Base-by-base conservation (phyloP, 169 alveolate genomes). In the Plasmodium reichenowi region DNA sequence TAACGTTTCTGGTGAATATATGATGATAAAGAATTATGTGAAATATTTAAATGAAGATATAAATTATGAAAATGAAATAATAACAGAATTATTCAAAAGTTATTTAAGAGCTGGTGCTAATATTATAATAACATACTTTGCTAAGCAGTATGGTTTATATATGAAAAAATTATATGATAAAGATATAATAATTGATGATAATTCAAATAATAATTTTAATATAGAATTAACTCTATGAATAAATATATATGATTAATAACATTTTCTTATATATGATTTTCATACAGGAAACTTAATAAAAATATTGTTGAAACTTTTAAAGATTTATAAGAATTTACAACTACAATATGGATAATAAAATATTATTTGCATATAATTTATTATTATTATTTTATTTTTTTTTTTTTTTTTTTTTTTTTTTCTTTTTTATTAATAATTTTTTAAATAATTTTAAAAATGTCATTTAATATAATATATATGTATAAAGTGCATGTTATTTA, bases 21-120 rank as follows among this genome's bases (percentile, higher is more conserved):
- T 75, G 86, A 93, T 93, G 86, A 80, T 93, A 54, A 93, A 93
- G 66, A 93, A 91, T 45, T 93, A 91, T 47, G 88, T 74, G 56
- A 91, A 89, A 48, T 72, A 47, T 50, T 62, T 83, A 64, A 67
- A 83, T 67, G 83, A 70, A 68, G 32, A 68, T 72, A 45, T 68
- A 83, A 83, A 83, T 68, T 83, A 94, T 62, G 95, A 95, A 89
- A 96, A 96, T 73, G 95, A 91, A 72, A 93, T 93, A 32, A 96
- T 96, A 8, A 74, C 96, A 32, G 98, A 96, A 73, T 62, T 93
- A 29, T 86, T 97, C 66, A 93, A 94, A 60, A 74, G 97, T 6
- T 94, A 95, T 88, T 52, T 92, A 73, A 94, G 99, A 78, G 97
- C 98, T 3, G 99, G 99, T 9, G 95, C 97, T 47, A 96, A 94